These are phyloP conservation scores for Theobroma grandiflorum DNA, from an alignment of 441 rosid species.

Conservation along the genomic window DNA sequence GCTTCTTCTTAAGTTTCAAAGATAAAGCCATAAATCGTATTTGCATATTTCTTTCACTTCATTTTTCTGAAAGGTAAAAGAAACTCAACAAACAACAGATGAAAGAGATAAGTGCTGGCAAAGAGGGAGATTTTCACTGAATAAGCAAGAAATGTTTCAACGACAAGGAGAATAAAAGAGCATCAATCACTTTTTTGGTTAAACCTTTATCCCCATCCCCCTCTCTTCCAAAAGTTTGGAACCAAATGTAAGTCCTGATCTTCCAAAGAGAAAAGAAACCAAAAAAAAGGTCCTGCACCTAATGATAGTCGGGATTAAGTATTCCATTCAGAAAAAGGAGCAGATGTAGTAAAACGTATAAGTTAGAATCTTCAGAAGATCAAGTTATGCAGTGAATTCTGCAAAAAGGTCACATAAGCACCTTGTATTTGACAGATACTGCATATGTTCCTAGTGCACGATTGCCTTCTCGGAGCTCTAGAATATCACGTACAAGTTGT, in stretches of 20 bases:
- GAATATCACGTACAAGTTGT: slow-evolving; percentile 81
- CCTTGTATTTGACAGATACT: slow-evolving; percentile 79
- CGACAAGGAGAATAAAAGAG: background rate
- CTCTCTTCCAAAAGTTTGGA: background rate
- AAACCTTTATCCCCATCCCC: background rate
- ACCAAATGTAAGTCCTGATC: background rate
- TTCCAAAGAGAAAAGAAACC: background rate
- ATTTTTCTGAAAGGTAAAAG: background rate
- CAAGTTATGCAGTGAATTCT: background rate
- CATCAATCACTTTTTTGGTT: background rate
- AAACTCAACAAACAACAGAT: background rate
- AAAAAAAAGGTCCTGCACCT: background rate
- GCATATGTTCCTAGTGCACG: slow-evolving; percentile 81
- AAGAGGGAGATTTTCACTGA: background rate
- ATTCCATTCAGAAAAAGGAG: background rate
- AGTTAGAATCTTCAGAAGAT: background rate
- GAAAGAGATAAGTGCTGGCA: background rate
- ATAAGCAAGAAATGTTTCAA: background rate
- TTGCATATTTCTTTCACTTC: background rate
- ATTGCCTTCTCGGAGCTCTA: slow-evolving; percentile 75
- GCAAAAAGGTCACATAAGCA: slow-evolving; percentile 26
- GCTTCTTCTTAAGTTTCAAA: background rate
- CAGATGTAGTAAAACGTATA: background rate
- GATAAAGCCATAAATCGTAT: background rate
- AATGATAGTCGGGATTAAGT: background rate